phyloP scores from a whole-genome alignment of 1,284 basidiomycete genomes.

The Ganoderma meredithae region DNA sequence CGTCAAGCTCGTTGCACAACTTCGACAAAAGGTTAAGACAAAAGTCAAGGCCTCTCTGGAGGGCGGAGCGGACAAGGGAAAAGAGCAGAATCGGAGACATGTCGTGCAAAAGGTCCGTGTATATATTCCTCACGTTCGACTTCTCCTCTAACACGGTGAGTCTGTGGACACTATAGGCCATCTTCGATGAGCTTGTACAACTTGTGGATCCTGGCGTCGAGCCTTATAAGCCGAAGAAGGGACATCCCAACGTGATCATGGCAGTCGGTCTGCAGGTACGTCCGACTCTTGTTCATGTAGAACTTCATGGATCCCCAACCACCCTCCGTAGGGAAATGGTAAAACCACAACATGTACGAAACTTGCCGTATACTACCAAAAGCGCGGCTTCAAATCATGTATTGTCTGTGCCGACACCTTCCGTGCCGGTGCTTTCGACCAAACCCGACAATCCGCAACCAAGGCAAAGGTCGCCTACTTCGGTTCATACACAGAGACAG shows the following conservation, averaged over 20 bases:
- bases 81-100: conserved; percentile 85
- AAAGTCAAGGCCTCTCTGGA: conserved; percentile 85
- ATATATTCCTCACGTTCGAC: background rate
- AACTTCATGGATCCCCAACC: background rate
- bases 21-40: conserved; percentile 90
- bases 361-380: conserved; percentile 97
- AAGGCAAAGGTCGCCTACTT: conserved; percentile 99
- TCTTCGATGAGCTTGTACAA: conserved; percentile 96
- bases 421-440: conserved; percentile 99
- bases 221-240: conserved; percentile 97
- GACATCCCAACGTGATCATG: conserved; percentile 96
- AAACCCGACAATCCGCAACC: conserved; percentile 94
- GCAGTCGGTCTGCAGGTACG: conserved; percentile 92
- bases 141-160: conserved; percentile 14
- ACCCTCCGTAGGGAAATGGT: conserved; percentile 80
- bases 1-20: conserved; percentile 91
- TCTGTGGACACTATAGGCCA: conserved; percentile 64
- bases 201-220: conserved; percentile 95
- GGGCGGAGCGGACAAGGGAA: conserved; percentile 74
- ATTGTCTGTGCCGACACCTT: conserved; percentile 99
- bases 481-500: conserved; percentile 98
- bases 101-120: conserved; percentile 84
- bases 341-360: conserved; percentile 99
- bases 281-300: conserved; percentile 11
- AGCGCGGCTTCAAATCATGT: conserved; percentile 96